Percentiles rank a stretch among this genome's conserved stretches.
phyloP scores from a whole-genome alignment of 2,329 filamentous ascomycete genomes.

The Alternaria consortialis region DNA sequence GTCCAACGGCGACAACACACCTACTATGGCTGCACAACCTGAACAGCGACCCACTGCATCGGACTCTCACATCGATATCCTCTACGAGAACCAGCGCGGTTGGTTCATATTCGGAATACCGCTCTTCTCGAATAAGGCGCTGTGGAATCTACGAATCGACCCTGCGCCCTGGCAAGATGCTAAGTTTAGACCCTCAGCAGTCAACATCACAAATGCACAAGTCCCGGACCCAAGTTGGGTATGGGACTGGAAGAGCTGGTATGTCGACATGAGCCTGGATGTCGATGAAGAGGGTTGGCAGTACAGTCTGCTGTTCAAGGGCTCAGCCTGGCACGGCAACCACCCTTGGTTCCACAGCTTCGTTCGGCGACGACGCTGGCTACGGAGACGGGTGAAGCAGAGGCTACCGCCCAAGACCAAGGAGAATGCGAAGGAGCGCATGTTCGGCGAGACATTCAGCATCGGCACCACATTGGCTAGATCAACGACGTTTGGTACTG shows the following conservation, averaged over 20 bases:
- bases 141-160: conserved; percentile 78
- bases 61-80: conserved; percentile 70
- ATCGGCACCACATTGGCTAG: conserved; percentile 48
- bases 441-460: conserved; percentile 52
- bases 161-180: conserved; percentile 85
- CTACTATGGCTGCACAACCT: conserved; percentile 25
- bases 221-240: conserved; percentile 95
- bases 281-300: conserved; percentile 95
- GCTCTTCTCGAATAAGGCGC: conserved; percentile 85
- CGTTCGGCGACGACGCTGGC: conserved; percentile 89
- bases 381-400: conserved; percentile 78
- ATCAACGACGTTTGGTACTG: conserved; percentile 59
- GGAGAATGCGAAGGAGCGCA: conserved; percentile 40
- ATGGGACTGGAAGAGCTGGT: conserved; percentile 81
- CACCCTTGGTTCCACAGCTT: conserved; percentile 94
- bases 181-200: conserved; percentile 63
- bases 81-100: conserved; percentile 96
- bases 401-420: conserved; percentile 49
- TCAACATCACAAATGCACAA: conserved; percentile 84
- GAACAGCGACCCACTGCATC: conserved; percentile 29
- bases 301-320: conserved; percentile 85
- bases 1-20: conserved; percentile 49
- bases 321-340: conserved; percentile 78
- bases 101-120: conserved; percentile 88
- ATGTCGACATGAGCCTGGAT: conserved; percentile 79